Base-by-base conservation (phyloP, 2,329 filamentous ascomycete species). In the Calonectria multiphialidica region DNA sequence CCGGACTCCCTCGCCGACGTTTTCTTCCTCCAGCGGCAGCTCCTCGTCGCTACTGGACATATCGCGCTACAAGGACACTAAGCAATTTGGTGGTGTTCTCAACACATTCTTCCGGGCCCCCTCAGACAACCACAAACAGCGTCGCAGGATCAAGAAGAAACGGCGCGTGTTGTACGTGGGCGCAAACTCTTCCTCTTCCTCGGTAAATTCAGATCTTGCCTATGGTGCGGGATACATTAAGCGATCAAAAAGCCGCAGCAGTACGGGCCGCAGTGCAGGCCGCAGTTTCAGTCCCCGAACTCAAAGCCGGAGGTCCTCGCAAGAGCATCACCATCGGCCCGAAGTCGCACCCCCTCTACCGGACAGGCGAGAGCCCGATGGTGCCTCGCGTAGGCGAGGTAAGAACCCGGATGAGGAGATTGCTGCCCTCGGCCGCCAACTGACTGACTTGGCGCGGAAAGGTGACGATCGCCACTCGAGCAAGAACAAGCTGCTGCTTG, bases 21-120 rank as follows among this genome's bases (percentile, higher is more conserved):
- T 81, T 65, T 85, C 85, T 33, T 89, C 86, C 23, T 81, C 81
- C 33, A 90, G 86, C 68, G 90, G 87, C 44, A 88, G 88, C 49
- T 89, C 88, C 18, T 88, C 88, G 18, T 93, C 91, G 2, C 87
- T 92, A 68, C 83, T 94, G 66, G 92, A 95, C 78, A 92, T 95
- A 65, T 93, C 93, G 45, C 84, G 86, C 57, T 86, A 87, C 65
- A 86, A 86, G 21, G 81, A 84, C 71, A 84, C 83, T 47, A 86
- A 85, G 8, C 84, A 87, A 67, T 84, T 86, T 47, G 87, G 88
- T 72, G 90, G 91, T 45, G 87, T 91, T 66, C 84, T 95, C 50
- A 84, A 84, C 68, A 87, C 90, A 18, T 94, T 94, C 79, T 93
- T 93, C 81, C 89, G 86, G 5, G 86, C 90, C 7, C 88, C 90